phyloP scores from a whole-genome alignment of 2,329 filamentous ascomycete species.

The Aschersonia sp. region DNA sequence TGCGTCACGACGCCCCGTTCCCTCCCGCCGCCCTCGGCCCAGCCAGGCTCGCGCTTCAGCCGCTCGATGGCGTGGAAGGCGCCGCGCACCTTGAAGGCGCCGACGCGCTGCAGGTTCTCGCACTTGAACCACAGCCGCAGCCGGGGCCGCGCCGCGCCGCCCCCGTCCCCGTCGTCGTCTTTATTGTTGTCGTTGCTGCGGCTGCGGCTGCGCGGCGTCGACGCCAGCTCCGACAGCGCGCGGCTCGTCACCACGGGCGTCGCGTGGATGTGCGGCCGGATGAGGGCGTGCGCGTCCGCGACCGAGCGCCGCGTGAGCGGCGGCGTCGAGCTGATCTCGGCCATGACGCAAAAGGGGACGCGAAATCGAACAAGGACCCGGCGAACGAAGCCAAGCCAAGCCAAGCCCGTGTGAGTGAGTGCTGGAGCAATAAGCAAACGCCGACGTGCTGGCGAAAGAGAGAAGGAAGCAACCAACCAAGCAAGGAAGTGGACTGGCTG shows the following conservation, averaged over 20 bases:
- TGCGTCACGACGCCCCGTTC: constrained; percentile 73
- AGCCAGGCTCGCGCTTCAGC: constrained; percentile 46
- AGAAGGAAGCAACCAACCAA: too few species aligned
- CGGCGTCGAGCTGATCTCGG: constrained; percentile 12
- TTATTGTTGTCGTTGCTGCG: too few species aligned
- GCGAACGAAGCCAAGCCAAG: background rate
- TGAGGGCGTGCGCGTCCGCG: constrained; percentile 53
- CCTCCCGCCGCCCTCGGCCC: constrained; percentile 42
- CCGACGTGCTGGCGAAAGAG: too few species aligned
- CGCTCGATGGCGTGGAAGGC: constrained; percentile 75
- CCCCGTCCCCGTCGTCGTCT: too few species aligned
- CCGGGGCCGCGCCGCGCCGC: constrained; percentile 44
- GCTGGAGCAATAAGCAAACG: too few species aligned
- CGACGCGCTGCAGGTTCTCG: constrained; percentile 81
- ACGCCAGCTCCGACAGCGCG: constrained; percentile 62
- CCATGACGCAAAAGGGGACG: background rate
- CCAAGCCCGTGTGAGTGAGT: too few species aligned
- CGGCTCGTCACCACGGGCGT: constrained; percentile 73
- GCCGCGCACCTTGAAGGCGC: constrained; percentile 84
- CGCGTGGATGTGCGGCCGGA: constrained; percentile 61
- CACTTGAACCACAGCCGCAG: constrained; percentile 85
- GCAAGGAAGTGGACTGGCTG: too few species aligned
- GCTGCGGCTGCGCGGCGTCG: constrained; percentile 49
- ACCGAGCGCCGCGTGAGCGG: constrained; percentile 64
- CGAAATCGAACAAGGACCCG: background rate